A percentile compares a stretch with the other conserved stretches of the same genome.
phyloP scores from a whole-genome alignment of 176 grass and related monocot genomes.

The Cenchrus fungigraminus region DNA sequence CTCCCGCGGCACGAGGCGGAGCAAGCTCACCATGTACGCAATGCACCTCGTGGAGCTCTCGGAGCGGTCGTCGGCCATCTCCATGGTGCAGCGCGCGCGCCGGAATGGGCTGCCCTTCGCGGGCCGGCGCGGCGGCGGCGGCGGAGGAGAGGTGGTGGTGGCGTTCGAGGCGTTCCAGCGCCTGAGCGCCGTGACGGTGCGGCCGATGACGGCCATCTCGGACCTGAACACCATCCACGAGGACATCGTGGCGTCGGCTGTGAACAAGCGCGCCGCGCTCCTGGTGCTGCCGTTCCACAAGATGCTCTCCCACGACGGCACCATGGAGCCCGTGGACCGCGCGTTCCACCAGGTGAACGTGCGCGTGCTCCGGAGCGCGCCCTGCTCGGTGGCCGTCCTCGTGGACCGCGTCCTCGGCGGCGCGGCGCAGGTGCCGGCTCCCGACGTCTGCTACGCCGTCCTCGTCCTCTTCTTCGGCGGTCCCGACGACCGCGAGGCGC shows the following conservation, averaged over 20 bases:
- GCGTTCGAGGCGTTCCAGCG: conserved; percentile 65
- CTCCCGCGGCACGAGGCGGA: conserved; percentile 50
- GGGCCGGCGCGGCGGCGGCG: neutral
- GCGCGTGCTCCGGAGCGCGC: conserved; percentile 42
- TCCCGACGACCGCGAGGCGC: conserved; percentile 74
- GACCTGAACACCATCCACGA: conserved; percentile 62
- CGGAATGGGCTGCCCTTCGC: conserved; percentile 66
- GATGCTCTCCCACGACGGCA: conserved; percentile 44
- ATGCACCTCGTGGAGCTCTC: conserved; percentile 75
- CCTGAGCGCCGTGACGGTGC: conserved; percentile 51
- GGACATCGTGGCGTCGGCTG: conserved; percentile 53
- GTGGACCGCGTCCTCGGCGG: conserved; percentile 64
- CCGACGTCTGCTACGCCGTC: conserved; percentile 49
- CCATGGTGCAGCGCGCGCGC: conserved; percentile 65
- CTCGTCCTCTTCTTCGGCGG: conserved; percentile 80
- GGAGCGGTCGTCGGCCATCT: conserved; percentile 56
- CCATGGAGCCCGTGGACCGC: conserved; percentile 42
- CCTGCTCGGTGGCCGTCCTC: conserved; percentile 59
- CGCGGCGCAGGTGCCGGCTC: conserved; percentile 42
- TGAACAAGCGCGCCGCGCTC: conserved; percentile 49
- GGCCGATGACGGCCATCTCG: conserved; percentile 68
- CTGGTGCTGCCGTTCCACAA: conserved; percentile 70
- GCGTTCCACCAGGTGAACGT: conserved; percentile 53
- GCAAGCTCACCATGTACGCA: conserved; percentile 60
- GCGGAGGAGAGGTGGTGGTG: conserved; percentile 45